Percentiles rank a stretch among this genome's conserved stretches.
Conservation (phyloP, 306 rosid genomes). For the Hippophae gyantsensis region DNA sequence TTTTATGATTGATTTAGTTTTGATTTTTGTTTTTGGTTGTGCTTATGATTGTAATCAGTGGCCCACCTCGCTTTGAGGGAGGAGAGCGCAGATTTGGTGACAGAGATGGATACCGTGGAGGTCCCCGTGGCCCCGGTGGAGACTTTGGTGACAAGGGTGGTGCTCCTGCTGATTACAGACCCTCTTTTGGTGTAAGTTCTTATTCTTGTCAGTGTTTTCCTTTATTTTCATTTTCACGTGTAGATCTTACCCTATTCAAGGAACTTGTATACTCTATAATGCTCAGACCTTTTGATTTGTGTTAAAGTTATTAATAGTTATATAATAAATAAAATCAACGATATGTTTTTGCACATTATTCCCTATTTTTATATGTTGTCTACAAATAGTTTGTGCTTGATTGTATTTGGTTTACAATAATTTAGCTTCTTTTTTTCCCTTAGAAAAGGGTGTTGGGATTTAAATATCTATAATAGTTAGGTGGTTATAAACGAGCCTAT, state of each 20-base stretch:
- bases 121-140: slow-evolving; percentile 42
- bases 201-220: not conserved
- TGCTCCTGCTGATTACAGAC: slow-evolving; percentile 47
- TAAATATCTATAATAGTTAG: no score
- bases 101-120: slow-evolving; percentile 41
- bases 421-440: no score
- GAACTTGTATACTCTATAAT: not conserved
- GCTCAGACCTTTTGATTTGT: no score
- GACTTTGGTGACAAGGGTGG: slow-evolving; percentile 44
- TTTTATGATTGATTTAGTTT: not conserved
- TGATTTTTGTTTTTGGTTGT: not conserved
- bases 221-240: not conserved
- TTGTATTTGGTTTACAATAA: no score
- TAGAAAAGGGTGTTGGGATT: no score
- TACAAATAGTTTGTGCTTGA: no score
- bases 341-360: no score
- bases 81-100: slow-evolving; percentile 37
- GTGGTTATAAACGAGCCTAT: no score
- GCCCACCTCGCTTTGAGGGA: slow-evolving; percentile 43
- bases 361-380: no score
- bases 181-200: slow-evolving; percentile 34
- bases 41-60: slow-evolving; percentile 16
- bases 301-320: no score
- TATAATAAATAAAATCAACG: no score
- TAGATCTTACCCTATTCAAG: no score